Base-by-base conservation (phyloP, 1,284 basidiomycete species). In the Tylopilus sp. region DNA sequence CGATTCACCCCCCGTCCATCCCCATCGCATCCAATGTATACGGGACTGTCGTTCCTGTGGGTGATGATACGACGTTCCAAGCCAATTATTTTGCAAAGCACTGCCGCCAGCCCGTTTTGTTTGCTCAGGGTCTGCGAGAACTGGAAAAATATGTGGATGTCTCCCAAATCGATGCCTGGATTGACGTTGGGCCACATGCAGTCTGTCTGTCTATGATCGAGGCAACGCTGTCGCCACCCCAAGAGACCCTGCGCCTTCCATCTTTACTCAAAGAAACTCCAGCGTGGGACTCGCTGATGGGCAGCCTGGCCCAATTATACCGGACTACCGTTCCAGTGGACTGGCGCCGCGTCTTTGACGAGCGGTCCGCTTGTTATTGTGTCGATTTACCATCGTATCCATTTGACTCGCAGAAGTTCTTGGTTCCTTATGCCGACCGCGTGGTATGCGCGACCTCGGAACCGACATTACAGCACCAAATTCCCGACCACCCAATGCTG, bases 161-260 rank as follows among this genome's bases (percentile, higher is more conserved):
- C 29, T 43, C 59, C 23, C 52, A 59, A 7, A 59, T 74, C 13
- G 68, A 71, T n/a, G 70, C 70, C 0, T 86, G 79, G 77, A 71
- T 88, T 7, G 85, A 88, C 59, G 71, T 86, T 34, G 81, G 85
- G 5, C 81, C 84, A 10, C 81, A 84, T 55, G 67, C 77, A 0
- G 74, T 74, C 4, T 74, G 74, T 16, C 64, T 84, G 3, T 75
- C 81, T 0, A 77, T 84, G 74, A 58, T 88, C 6, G 74, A 71
- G 59, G 59, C 69, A 10, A 73, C 71, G 42, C 54, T 70, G n/a
- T 50, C 58, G 21, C 48, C 76, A 13, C 58, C 69, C 5, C 54
- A 61, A 26, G 59, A 60, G 16, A 51, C 63, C 0, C 26, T 74
- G 8, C 69, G 73, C 12, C 64, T 85, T 26, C 67, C 73, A 0